These are phyloP conservation scores for Begonia loranthoides DNA, from an alignment of 306 rosid genomes.

Conservation along the genomic window DNA sequence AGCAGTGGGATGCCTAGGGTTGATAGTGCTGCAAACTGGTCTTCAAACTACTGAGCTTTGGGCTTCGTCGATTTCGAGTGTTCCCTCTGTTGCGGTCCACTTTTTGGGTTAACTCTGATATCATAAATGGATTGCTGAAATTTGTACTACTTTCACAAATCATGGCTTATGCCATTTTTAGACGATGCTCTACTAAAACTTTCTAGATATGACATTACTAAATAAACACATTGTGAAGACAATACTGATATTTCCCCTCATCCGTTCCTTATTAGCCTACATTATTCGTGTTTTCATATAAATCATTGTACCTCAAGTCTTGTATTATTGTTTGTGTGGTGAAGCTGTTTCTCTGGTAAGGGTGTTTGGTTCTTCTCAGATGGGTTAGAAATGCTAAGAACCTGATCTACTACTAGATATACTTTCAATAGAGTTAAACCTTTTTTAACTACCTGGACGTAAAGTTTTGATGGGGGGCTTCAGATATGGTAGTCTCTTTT, in stretches of 20 bases:
- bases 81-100: slow-evolving; percentile 10
- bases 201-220: slow-evolving; percentile 25
- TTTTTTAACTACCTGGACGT: too few species aligned
- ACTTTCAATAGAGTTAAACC: too few species aligned
- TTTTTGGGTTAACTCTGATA: neutral
- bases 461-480: too few species aligned
- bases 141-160: slow-evolving; percentile 8
- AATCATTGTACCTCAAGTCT: too few species aligned
- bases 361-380: too few species aligned
- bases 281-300: neutral
- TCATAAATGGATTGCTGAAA: slow-evolving; percentile 15
- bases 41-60: slow-evolving; percentile 44
- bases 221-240: slow-evolving; percentile 18
- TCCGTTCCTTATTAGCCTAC: too few species aligned
- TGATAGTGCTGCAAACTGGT: slow-evolving; percentile 98
- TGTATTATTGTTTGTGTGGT: too few species aligned
- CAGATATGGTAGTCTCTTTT: too few species aligned
- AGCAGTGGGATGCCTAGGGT: slow-evolving; percentile 81
- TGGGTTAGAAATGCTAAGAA: too few species aligned
- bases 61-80: slow-evolving; percentile 17
- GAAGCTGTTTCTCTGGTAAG: too few species aligned
- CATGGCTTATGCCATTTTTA: slow-evolving; percentile 4
- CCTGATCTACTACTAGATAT: too few species aligned
- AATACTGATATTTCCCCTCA: too few species aligned
- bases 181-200: slow-evolving; percentile 20